phyloP scores from a whole-genome alignment of 352 stramenopile species.

The Phytophthora fragariae region DNA sequence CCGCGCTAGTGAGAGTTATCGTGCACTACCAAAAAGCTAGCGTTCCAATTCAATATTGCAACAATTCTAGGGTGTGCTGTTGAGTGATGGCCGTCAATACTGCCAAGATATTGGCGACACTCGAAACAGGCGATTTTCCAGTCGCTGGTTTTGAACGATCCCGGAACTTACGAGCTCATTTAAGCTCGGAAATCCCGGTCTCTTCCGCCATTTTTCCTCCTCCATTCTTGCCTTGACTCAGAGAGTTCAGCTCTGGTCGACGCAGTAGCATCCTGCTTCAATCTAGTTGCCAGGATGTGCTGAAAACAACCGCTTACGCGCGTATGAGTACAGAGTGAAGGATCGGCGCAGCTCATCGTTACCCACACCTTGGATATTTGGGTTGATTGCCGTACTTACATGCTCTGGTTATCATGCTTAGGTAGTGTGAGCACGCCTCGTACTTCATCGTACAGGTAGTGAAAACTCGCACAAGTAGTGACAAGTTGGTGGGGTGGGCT shows the following conservation, averaged over 20 bases:
- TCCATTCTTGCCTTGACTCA: not conserved
- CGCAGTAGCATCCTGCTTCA: not conserved
- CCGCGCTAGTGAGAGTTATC: no score
- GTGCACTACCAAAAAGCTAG: no score
- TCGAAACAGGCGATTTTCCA: not conserved
- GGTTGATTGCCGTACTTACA: not conserved
- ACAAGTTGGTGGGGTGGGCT: not conserved
- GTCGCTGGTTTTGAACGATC: not conserved
- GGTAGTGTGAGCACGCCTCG: not conserved
- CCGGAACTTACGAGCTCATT: constrained; percentile 1
- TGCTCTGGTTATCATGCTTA: no score
- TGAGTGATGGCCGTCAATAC: not conserved
- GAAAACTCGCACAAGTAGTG: not conserved
- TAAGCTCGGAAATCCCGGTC: not conserved
- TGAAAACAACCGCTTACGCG: not conserved
- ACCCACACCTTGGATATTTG: not conserved
- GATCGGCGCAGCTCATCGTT: not conserved
- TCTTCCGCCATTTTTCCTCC: not conserved
- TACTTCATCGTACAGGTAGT: not conserved
- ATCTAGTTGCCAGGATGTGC: not conserved
- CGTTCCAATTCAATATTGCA: no score
- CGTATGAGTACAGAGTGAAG: not conserved
- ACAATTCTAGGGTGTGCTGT: no score
- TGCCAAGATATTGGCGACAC: not conserved
- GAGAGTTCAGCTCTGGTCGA: not conserved